Evolutionary conservation across 257 asterid genomes (phyloP).

Genomic region (Capsicum chinense): DNA sequence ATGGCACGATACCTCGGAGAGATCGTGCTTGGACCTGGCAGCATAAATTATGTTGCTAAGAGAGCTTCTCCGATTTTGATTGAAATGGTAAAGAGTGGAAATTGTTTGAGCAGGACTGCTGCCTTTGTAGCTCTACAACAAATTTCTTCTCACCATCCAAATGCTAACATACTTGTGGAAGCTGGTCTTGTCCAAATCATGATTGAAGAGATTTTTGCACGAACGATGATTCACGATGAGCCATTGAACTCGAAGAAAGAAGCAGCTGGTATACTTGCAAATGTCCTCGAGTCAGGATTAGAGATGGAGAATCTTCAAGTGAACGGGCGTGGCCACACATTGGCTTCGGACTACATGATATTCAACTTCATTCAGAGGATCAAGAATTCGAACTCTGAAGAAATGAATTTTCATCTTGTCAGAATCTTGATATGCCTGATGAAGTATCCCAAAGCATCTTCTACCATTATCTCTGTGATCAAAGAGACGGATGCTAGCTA

Average conservation of each 20-base stretch:
- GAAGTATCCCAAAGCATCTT: slow-evolving; percentile 57
- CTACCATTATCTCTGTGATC: slow-evolving; percentile 63
- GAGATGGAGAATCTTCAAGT: slow-evolving; percentile 58
- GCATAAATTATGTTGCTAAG: slow-evolving; percentile 59
- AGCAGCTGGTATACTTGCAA: slow-evolving; percentile 73
- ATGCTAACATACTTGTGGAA: slow-evolving; percentile 53
- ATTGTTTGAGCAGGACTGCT: slow-evolving; percentile 53
- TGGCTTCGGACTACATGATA: slow-evolving; percentile 70
- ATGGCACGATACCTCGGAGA: slow-evolving; percentile 75
- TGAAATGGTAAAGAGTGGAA: slow-evolving; percentile 63
- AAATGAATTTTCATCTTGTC: slow-evolving; percentile 62
- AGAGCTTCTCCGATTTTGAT: slow-evolving; percentile 69
- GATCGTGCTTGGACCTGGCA: slow-evolving; percentile 58
- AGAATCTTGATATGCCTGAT: slow-evolving; percentile 60
- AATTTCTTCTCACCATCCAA: slow-evolving; percentile 59
- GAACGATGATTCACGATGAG: slow-evolving; percentile 46
- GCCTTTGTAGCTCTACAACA: slow-evolving; percentile 74
- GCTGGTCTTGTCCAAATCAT: slow-evolving; percentile 62
- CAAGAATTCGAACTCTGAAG: slow-evolving; percentile 59
- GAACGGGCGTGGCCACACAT: slow-evolving; percentile 59
- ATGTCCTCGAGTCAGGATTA: slow-evolving; percentile 66
- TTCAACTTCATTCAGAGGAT: slow-evolving; percentile 58
- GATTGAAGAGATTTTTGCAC: slow-evolving; percentile 70
- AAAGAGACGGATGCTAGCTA: slow-evolving; percentile 75
- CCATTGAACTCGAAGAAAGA: slow-evolving; percentile 55